Conservation (phyloP, 106 monocot species). For the Apostasia ramifera region DNA sequence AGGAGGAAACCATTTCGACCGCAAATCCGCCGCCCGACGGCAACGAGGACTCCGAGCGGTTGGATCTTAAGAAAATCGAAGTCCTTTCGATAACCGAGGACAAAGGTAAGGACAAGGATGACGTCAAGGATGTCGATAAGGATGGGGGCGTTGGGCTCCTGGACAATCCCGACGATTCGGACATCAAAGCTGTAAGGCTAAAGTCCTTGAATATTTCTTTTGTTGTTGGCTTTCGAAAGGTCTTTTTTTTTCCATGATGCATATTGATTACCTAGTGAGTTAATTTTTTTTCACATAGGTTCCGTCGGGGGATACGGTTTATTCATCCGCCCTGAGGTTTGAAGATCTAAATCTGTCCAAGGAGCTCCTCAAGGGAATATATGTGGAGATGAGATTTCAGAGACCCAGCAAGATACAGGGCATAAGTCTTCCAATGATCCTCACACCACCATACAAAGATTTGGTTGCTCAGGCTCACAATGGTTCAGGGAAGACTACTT, state of each 20-base stretch:
- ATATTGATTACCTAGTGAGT: background rate
- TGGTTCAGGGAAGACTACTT: constrained; percentile 94
- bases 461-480: constrained; percentile 95
- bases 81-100: constrained; percentile 25
- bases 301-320: constrained; percentile 68
- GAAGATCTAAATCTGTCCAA: constrained; percentile 71
- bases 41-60: background rate
- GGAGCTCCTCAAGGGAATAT: constrained; percentile 75
- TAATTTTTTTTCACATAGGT: constrained; percentile 27
- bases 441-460: constrained; percentile 81
- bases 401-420: constrained; percentile 95
- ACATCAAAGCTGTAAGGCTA: constrained; percentile 51
- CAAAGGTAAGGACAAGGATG: constrained; percentile 4
- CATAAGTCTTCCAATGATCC: constrained; percentile 88
- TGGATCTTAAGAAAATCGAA: constrained; percentile 17
- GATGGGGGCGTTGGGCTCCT: constrained; percentile 19
- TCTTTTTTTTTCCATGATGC: too few relatives aligned
- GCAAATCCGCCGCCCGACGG: constrained; percentile 2
- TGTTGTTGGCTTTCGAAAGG: background rate
- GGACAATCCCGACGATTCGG: constrained; percentile 62
- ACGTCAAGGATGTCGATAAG: background rate
- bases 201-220: background rate
- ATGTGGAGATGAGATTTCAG: constrained; percentile 84
- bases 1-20: constrained; percentile 15
- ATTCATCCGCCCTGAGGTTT: constrained; percentile 63